Base-by-base conservation (phyloP, 2,329 filamentous ascomycete genomes). In the Colletotrichum costaricense region DNA sequence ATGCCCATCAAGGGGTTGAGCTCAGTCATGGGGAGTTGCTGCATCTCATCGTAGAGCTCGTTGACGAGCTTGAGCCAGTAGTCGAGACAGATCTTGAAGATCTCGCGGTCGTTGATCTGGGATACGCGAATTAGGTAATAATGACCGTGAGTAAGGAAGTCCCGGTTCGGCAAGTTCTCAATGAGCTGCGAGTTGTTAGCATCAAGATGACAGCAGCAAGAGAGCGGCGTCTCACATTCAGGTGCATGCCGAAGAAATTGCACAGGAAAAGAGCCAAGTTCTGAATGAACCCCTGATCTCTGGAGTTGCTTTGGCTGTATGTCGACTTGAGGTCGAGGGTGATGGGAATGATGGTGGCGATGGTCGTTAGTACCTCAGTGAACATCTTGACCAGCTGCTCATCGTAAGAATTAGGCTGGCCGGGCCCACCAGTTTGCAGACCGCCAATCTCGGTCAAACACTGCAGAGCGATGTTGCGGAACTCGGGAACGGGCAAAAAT, bases 11-110 rank as follows among this genome's bases (percentile, higher is more conserved):
- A 88, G 12, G 97, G 95, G 81, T 98, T 98, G 78, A 97, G 88
- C 78, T 99, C 97, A 65, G 94, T 95, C 77, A 98, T 94, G 8
- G 97, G 97, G 3, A 98, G 91, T 76, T 95, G 91, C 84, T 99
- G 97, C 95, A 98, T 98, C 86, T 99, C 97, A 82, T 99, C 97
- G 82, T 98, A 99, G 26, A 99, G 90, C 84, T 98, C 97, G 80
- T 97, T 96, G 7, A 99, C 97, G 63, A 98, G 89, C 85, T 98
- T 98, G 49, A 97, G 97, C 97, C 97, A 99, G 86, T 99, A 99
- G 82, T 99, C 97, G 75, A 99, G 88, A 81, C 94, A 97, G 80
- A 99, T 99, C 89, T 99, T 99, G 91, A 99, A 99, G 76, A 99
- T 98, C 83, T 99, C 97, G 67, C 97, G 93, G 80, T 99, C 97